Base-by-base conservation (phyloP, 768 basidiomycete genomes). In the Dioszegia crocea region DNA sequence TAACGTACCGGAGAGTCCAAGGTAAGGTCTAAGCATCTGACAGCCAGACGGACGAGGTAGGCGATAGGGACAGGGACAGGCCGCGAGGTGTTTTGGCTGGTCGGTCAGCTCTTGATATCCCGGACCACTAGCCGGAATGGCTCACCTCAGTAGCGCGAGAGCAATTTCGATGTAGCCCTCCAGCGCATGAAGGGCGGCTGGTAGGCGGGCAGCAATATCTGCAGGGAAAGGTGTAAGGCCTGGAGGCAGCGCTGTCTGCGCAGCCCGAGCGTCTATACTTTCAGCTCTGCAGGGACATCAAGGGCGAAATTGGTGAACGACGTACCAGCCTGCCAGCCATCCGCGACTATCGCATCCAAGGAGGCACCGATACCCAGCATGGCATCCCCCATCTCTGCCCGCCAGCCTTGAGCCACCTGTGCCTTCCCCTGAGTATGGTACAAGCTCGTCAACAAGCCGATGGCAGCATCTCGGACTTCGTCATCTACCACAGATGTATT, bases 1-100 rank as follows among this genome's bases (percentile, higher is more conserved):
- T 11, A 24, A 65, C 71, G 46, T 41, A 74, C 75, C 16, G 70
- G 61, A 0, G 68, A 67, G 30, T 70, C 66, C 0, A 70, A 39
- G 0, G 68, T 72, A 14, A 76, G 27, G 23, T 63, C 60, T 23
- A 78, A 51, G 30, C 71, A 68, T 52, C 74, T 58, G 36, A 76
- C 41, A 14, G 66, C 71, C 11, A 74, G 64, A 0, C 68, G 62
- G 14, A 76, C 66, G 17, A 78, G 41, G 29, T 61, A 59, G 33
- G 73, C 77, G 30, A 78, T 64, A 2, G 77, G 77, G 0, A 78
- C 62, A 1, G 74, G 65, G 6, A 78, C 77, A 6, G 74, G 70
- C 57, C 77, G 65, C 26, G 59, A 53, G 0, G 73, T 72, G 17
- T 58, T 59, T 43, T 62, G 70, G 33, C 71, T 74, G 43, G 9